Evolutionary conservation across 2,329 filamentous ascomycete species (phyloP), one percentile per base, ranked within the genome.

Genomic region (Microcyclospora pomicola): DNA sequence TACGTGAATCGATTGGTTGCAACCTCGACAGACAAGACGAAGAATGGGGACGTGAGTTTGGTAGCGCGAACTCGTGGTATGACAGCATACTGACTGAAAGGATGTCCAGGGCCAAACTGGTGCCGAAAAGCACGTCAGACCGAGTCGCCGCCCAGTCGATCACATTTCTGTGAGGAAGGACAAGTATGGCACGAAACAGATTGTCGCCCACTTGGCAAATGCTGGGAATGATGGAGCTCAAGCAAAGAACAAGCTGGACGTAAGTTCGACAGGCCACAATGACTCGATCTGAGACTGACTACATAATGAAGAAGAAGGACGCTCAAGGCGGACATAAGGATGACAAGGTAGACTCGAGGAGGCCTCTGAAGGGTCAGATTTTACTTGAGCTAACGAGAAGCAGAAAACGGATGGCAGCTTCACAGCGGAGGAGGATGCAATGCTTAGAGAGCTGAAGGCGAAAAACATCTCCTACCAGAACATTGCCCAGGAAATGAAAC

Each of bases 371-470:
- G 14, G 15, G 12, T 31, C 3, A 11, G 12, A 31, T 4, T 10
- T 10, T 5, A 9, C 32, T 40, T 33, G 12, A 36, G 36, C 15
- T 33, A 35, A 30, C 31, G 38, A 10, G 34, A 27, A 7, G 27
- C 15, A 29, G 41, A 43, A 7, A 29, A 34, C 27, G 24, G 34
- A 33, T 13, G 34, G 34, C 30, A 38, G 37, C 14, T 52, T 45
- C 15, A 63, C 59, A 0, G 33, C 51, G 1, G 59, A 61, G 29
- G 55, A 68, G 36, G 65, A 69, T 34, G 52, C 55, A 2, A 59
- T 54, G 42, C 40, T 69, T 2, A 42, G 62, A 13, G 48, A 53
- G 6, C 38, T 63, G 48, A 63, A 62, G 42, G 46, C 33, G 2
- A 50, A 49, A 3, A 48, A 49, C 27, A 51, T 43, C 2, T 24